Evolutionary conservation across 2,329 filamentous ascomycete species (phyloP), one percentile per base, ranked within the genome.

Genomic region (Xylaria sp.): DNA sequence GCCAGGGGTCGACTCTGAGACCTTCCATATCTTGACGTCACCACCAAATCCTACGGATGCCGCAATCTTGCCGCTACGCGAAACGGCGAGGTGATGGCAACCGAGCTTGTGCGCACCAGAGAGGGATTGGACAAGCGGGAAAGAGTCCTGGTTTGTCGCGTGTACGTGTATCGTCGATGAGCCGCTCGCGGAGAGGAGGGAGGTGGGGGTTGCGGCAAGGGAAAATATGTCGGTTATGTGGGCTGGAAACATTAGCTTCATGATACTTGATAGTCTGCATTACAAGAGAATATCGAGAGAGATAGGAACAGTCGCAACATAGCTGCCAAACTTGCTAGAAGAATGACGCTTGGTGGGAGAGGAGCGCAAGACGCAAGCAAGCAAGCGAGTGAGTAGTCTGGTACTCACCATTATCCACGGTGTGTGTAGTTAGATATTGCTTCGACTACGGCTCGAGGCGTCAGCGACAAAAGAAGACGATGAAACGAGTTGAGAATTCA

Each of bases 351-450:
- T 28, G 57, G 52, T 23, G 36, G 51, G 39, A 43, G 64, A 43
- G 28, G 28, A 61, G 25, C 28, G 46, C 33, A 48, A 64, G 48
- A 49, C 56, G 20, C 28, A 58, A 52, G 41, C 43, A 28, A 57
- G 54, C 2, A 25, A 62, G 41, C 4, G 23, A 13, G 63, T 20
- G 41, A 31, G 25, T 60, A 39, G 20, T 23, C 20, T 20, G 15
- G 63, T 41, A 57, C 84, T 80, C 80, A 93, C 93, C 94, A 84
- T 94, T 89, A 79, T 97, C 92, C 80, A 97, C 89, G 52, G 94
- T 95, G 81, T 97, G 93, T 74, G 92, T 92, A 77, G 95, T 97
- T 71, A 99, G 88, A 80, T 98, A 99, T 91, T 98, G 96, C 85
- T 98, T 98, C 65, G 96, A 99, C 96, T 98, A 68, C n/a, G 41